These are phyloP conservation scores for Phytomonas francai DNA, from an alignment of 208 protist species.

Conservation along the genomic window DNA sequence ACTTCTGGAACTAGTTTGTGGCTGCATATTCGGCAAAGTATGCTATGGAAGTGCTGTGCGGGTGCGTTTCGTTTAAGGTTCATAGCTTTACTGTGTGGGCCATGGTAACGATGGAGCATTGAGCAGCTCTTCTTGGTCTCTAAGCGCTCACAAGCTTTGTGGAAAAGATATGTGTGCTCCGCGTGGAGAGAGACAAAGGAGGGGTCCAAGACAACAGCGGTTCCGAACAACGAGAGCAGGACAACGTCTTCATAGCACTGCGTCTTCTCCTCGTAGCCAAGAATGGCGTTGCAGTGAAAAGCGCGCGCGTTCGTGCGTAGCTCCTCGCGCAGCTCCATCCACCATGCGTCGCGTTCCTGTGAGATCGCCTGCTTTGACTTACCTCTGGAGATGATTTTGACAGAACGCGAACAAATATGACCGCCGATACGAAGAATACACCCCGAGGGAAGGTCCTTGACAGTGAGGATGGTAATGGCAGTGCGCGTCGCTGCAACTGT, in stretches of 20 bases:
- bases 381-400: slow-evolving; percentile 82
- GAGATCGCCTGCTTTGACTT: slow-evolving; percentile 81
- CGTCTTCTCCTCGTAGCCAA: slow-evolving; percentile 86
- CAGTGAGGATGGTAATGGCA: slow-evolving; percentile 42
- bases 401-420: slow-evolving; percentile 78
- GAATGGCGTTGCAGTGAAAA: slow-evolving; percentile 86
- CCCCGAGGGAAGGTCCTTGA: slow-evolving; percentile 77
- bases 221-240: slow-evolving; percentile 82
- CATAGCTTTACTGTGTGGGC: slow-evolving; percentile 18
- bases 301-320: slow-evolving; percentile 80
- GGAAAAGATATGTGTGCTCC: slow-evolving; percentile 62
- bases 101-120: slow-evolving; percentile 61
- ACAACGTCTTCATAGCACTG: slow-evolving; percentile 83
- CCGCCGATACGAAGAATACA: slow-evolving; percentile 79
- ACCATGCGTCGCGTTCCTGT: slow-evolving; percentile 89
- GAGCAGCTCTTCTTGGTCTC: slow-evolving; percentile 37
- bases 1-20: slow-evolving; percentile 67
- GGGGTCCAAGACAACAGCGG: slow-evolving; percentile 77
- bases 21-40: slow-evolving; percentile 63
- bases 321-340: slow-evolving; percentile 90
- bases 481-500: not conserved
- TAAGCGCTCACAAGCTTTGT: slow-evolving; percentile 31
- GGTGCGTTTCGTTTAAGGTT: not conserved
- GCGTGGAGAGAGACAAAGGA: slow-evolving; percentile 46
- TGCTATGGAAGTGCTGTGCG: slow-evolving; percentile 18